Evolutionary conservation across 2,329 filamentous ascomycete species (phyloP).

Genomic region (Hypoxylon sp.): DNA sequence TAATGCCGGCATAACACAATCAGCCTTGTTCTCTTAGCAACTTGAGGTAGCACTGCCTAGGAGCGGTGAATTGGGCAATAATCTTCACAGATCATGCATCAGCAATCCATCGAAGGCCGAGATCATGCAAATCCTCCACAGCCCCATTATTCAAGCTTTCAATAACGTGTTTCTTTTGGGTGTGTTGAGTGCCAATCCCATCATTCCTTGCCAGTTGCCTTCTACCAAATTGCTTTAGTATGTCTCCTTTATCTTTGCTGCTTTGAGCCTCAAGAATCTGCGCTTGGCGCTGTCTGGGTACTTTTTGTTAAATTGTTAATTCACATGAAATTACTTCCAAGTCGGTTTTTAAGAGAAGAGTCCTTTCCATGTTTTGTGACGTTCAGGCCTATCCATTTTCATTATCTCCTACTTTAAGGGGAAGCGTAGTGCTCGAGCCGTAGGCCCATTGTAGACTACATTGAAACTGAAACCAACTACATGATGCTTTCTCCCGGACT

Average conservation of each 20-base stretch:
- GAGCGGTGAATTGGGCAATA: conserved; percentile 30
- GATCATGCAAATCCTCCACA: conserved; percentile 47
- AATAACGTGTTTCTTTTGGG: conserved; percentile 31
- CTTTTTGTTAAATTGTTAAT: background rate
- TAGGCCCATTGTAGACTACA: background rate
- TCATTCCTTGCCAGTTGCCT: conserved; percentile 16
- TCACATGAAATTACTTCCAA: background rate
- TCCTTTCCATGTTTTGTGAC: background rate
- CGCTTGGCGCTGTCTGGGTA: background rate
- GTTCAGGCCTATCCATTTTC: too few relatives aligned
- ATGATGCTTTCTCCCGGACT: background rate
- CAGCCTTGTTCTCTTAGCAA: conserved; percentile 24
- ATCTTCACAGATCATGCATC: conserved; percentile 33
- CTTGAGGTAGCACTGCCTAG: conserved; percentile 7
- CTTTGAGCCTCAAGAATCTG: conserved; percentile 17
- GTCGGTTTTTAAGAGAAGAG: background rate
- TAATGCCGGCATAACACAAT: conserved; percentile 2
- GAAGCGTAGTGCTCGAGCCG: background rate
- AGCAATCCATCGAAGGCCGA: conserved; percentile 38
- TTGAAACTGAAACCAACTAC: background rate
- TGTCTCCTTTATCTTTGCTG: background rate
- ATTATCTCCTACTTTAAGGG: background rate
- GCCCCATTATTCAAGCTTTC: conserved; percentile 52
- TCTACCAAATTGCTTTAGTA: conserved; percentile 6
- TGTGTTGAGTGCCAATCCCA: conserved; percentile 39